A percentile compares a stretch with the other conserved stretches of the same genome.
These are phyloP conservation scores for Fusarium udum DNA, from an alignment of 2,329 filamentous ascomycete species.

Conservation along the genomic window DNA sequence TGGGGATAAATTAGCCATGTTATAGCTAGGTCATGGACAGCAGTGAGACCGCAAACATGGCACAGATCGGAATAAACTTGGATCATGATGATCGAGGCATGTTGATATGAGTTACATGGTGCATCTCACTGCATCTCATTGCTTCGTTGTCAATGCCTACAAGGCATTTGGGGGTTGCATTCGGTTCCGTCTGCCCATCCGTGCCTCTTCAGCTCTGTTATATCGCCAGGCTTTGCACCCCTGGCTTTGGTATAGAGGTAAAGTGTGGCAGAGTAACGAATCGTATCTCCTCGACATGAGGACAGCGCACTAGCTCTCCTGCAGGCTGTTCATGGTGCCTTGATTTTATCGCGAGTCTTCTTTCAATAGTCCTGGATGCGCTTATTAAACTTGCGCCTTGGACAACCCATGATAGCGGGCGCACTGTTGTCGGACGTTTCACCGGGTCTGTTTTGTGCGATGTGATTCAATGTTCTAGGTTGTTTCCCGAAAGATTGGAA, in stretches of 20 bases:
- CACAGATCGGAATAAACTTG: constrained; percentile 1
- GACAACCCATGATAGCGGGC: constrained; percentile 7
- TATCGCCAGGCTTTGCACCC: constrained; percentile 31
- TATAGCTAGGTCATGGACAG: neutral
- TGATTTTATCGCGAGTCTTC: constrained; percentile 8
- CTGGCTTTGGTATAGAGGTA: constrained; percentile 5
- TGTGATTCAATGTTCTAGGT: constrained; percentile 25
- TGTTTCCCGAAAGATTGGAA: constrained; percentile 23
- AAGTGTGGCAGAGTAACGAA: constrained; percentile 27
- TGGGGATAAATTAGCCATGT: neutral
- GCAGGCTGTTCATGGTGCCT: constrained; percentile 3
- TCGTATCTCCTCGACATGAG: constrained; percentile 18
- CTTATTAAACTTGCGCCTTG: neutral
- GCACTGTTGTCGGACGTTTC: constrained; percentile 21
- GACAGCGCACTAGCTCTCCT: constrained; percentile 2
- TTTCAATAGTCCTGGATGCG: neutral
- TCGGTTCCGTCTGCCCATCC: constrained; percentile 18
- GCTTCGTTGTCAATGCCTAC: constrained; percentile 25
- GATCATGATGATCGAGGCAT: constrained; percentile 3
- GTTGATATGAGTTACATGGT: constrained; percentile 16
- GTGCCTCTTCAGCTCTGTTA: constrained; percentile 32
- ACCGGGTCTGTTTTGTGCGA: constrained; percentile 1
- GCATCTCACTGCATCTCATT: constrained; percentile 25
- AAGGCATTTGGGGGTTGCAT: constrained; percentile 4
- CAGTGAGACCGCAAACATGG: constrained; percentile 20